Conservation (phyloP, 768 basidiomycete species). For the Tylopilus felleus region DNA sequence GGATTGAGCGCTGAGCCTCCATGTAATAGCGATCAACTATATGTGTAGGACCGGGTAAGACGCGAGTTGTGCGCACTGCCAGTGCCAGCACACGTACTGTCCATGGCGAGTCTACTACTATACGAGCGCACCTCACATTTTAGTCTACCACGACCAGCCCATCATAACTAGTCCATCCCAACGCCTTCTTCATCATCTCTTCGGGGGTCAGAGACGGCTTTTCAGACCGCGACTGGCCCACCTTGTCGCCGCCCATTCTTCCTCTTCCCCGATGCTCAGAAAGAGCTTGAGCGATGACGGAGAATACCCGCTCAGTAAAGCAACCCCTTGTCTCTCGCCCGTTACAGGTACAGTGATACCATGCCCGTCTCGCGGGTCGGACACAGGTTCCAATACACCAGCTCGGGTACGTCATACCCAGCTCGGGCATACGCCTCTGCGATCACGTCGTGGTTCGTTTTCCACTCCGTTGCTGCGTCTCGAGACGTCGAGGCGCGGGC, state of each 20-base stretch:
- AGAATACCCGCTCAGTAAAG: constrained; percentile 68
- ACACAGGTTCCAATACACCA: constrained; percentile 74
- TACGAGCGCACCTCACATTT: background rate
- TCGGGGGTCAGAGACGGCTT: constrained; percentile 39
- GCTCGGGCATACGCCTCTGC: constrained; percentile 51
- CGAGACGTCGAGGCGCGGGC: background rate
- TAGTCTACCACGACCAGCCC: constrained; percentile 34
- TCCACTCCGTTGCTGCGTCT: constrained; percentile 36
- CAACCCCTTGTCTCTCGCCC: constrained; percentile 56
- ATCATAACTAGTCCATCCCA: constrained; percentile 50
- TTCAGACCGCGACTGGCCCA: constrained; percentile 11
- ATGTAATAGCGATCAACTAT: too few relatives aligned
- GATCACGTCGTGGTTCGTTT: constrained; percentile 61
- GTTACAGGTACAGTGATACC: constrained; percentile 45
- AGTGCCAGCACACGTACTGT: too few relatives aligned
- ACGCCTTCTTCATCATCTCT: constrained; percentile 45
- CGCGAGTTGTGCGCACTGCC: too few relatives aligned
- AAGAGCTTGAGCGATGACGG: constrained; percentile 70
- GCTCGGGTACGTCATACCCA: constrained; percentile 72
- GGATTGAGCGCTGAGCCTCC: too few relatives aligned
- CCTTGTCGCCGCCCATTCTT: constrained; percentile 37
- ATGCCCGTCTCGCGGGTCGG: constrained; percentile 13
- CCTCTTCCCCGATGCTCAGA: constrained; percentile 49
- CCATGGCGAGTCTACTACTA: too few relatives aligned
- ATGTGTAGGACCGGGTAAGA: too few relatives aligned